phyloP scores from a whole-genome alignment of 1,284 basidiomycete species.

The Ceratobasidium sp. region DNA sequence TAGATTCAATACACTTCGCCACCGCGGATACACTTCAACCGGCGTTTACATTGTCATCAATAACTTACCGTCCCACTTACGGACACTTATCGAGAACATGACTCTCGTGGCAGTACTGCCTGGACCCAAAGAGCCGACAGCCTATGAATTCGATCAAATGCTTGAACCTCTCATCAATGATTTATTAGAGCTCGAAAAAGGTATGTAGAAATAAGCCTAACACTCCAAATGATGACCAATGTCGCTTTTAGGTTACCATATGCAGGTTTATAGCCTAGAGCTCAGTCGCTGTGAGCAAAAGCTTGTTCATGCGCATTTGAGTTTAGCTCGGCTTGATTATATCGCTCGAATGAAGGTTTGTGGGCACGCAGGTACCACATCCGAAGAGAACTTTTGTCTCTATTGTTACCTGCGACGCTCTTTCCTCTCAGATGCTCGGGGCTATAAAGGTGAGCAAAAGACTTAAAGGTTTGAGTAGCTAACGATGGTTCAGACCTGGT shows the following conservation, averaged over 20 bases:
- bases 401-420: neutral
- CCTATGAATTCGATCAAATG: slow-evolving; percentile 2
- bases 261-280: neutral
- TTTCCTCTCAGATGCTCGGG: neutral
- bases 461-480: no score
- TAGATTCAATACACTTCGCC: neutral
- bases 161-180: neutral
- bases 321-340: neutral
- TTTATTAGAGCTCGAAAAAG: neutral
- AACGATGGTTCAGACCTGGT: no score
- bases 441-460: neutral
- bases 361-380: neutral
- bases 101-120: neutral
- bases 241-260: neutral
- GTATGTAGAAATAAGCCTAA: neutral
- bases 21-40: neutral
- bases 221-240: neutral
- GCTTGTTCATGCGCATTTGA: slow-evolving; percentile 1
- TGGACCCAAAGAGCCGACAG: neutral
- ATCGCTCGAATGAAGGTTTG: neutral
- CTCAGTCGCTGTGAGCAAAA: neutral
- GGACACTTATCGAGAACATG: neutral
- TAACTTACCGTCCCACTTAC: neutral
- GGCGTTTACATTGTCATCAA: slow-evolving; percentile 19
- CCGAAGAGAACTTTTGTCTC: neutral